Base-by-base conservation (phyloP, 1,139 yeast species). In the Protomyces inundatus region DNA sequence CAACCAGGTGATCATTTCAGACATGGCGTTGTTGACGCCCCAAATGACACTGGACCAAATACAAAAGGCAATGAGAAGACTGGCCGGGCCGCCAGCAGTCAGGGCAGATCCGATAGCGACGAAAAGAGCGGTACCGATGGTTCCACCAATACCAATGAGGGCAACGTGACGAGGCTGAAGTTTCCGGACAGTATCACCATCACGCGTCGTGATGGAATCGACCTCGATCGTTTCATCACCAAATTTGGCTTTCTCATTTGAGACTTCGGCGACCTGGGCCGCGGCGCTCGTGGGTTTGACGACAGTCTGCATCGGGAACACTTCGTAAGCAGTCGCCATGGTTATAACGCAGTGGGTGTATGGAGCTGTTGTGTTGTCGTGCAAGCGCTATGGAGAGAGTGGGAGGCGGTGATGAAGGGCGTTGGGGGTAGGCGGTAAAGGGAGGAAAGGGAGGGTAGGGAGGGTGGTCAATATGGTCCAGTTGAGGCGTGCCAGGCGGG, bases 1-100 rank as follows among this genome's bases (percentile, higher is more conserved):
- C 33, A 88, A 83, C 68, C 89, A 79, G 0, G 96, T 87, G 10
- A 88, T 90, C 87, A 90, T 87, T 74, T 90, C 97, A 67, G 95
- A 88, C 72, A 88, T 86, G 6, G 93, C 84, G 30, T 86, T 77
- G 80, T 88, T 82, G 0, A 95, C 84, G 1, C 87, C 81, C 54
- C 86, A 74, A 0, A 88, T 90, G n/a, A 89, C 80, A 0, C 83
- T 71, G 0, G 95, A 95, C 48, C 89, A 82, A 9, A 88, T 75
- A 0, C 80, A 67, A 71, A 84, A 89, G 1, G 96, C 95, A 3
- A 90, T 71, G 6, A 88, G 73, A 2, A 90, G 82, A 0, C 96
- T 96, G 65, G 89, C 77, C 0, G 96, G 96, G 1, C 97, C 97
- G 2, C 90, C 87, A 30, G 84, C 84, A 32, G 87, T 81, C 61